A percentile compares a stretch with the other conserved stretches of the same genome.
phyloP scores from a whole-genome alignment of 2,329 filamentous ascomycete species.

The Colletotrichum sp. region DNA sequence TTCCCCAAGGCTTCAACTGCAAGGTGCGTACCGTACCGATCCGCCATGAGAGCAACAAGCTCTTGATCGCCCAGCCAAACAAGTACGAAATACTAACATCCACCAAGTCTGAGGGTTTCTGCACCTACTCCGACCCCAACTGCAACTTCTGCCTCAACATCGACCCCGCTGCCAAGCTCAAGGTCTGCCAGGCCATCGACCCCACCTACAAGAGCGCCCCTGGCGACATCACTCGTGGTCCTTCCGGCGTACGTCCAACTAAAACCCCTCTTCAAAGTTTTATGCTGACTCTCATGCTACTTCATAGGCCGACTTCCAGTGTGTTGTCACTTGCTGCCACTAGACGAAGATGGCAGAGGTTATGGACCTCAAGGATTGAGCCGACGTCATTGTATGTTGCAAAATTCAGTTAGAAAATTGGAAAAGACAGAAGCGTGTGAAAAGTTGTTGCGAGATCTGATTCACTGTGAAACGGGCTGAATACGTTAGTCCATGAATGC shows the following conservation, averaged over 20 bases:
- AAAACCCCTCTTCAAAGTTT: not conserved
- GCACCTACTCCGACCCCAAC: not conserved
- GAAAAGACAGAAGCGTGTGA: not conserved
- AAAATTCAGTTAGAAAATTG: not conserved
- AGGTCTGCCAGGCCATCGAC: not conserved
- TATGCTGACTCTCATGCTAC: not conserved
- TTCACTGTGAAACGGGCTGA: not conserved
- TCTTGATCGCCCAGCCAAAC: accelerated
- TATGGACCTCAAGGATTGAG: not conserved
- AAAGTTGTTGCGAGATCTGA: not conserved
- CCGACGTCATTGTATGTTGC: not conserved
- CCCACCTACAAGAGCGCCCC: not conserved
- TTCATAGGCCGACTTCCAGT: not conserved
- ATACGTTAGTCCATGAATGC: not conserved
- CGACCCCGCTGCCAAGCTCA: not conserved
- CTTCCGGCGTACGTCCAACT: not conserved
- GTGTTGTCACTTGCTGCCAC: not conserved
- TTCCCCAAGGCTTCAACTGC: not conserved
- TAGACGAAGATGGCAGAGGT: not conserved
- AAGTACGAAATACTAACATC: not conserved
- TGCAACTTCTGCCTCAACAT: slow-evolving; percentile 1
- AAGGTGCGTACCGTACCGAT: not conserved
- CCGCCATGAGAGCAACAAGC: not conserved
- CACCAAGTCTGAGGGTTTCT: not conserved
- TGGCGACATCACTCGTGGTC: not conserved